Percentiles rank a stretch among this genome's conserved stretches.
These are phyloP conservation scores for Dinochytrium kinnereticum DNA, from an alignment of 371 early-diverging fungal species.

Conservation along the genomic window DNA sequence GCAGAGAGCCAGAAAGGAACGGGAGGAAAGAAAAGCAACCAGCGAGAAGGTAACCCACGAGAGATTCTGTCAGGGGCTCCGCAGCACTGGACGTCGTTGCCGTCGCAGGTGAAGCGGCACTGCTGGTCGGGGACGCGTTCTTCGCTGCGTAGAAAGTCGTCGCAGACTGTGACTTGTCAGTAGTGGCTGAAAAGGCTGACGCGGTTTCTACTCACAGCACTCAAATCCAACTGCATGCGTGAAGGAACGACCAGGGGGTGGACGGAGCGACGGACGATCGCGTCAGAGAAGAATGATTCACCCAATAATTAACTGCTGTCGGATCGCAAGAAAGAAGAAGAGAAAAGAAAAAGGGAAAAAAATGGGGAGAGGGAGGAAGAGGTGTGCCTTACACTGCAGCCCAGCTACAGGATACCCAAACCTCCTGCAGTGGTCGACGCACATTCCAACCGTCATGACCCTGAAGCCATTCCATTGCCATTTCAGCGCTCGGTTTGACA, in stretches of 20 bases:
- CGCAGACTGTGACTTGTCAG: background rate
- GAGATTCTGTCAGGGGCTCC: background rate
- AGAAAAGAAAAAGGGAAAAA: too few species aligned
- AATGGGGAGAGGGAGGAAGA: background rate
- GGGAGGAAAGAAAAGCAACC: too few species aligned
- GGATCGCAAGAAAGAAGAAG: too few species aligned
- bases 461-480: background rate
- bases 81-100: background rate
- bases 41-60: too few species aligned
- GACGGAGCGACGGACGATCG: too few species aligned
- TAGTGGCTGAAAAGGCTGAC: background rate
- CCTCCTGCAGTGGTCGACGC: background rate
- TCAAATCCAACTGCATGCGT: background rate
- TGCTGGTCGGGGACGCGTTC: background rate
- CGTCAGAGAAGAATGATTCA: too few species aligned
- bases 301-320: too few species aligned
- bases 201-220: background rate
- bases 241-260: too few species aligned
- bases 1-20: background rate
- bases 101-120: background rate
- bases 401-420: conserved; percentile 8
- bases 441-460: background rate
- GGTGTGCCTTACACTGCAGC: background rate
- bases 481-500: background rate
- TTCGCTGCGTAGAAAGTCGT: background rate